Percentiles rank a stretch among this genome's conserved stretches.
Conservation (phyloP, 1,139 yeast genomes). For the Sugiyamaella xylanicola region DNA sequence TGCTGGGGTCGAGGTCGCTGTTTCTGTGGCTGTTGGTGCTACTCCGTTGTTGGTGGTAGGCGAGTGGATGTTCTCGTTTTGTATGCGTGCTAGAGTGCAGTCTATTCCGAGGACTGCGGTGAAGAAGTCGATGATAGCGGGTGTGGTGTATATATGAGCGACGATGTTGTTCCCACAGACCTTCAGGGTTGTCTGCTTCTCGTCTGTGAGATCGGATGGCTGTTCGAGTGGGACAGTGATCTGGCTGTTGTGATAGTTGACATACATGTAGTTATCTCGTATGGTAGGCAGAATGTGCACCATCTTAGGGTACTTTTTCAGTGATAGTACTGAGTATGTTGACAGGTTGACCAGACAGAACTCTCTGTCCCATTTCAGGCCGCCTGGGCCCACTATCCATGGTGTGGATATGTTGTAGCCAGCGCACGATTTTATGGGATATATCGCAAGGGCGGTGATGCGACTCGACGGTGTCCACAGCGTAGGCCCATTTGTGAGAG, state of each 20-base stretch:
- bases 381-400: slow-evolving; percentile 40
- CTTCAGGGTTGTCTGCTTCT: slow-evolving; percentile 1
- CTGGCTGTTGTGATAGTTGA: slow-evolving; percentile 2
- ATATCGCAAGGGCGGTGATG: slow-evolving; percentile 34
- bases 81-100: slow-evolving; percentile 42
- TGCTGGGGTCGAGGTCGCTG: neutral
- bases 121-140: slow-evolving; percentile 34
- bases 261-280: slow-evolving; percentile 19
- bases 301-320: slow-evolving; percentile 44
- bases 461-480: neutral
- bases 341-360: slow-evolving; percentile 43
- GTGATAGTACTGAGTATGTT: slow-evolving; percentile 36
- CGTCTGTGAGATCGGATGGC: neutral
- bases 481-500: neutral
- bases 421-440: slow-evolving; percentile 49
- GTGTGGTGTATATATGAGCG: slow-evolving; percentile 4
- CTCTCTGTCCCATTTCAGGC: slow-evolving; percentile 46
- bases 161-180: slow-evolving; percentile 17
- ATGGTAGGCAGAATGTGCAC: slow-evolving; percentile 40
- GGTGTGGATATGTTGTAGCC: slow-evolving; percentile 38
- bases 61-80: slow-evolving; percentile 15
- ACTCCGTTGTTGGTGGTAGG: no score
- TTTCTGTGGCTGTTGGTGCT: slow-evolving; percentile 9
- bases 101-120: slow-evolving; percentile 36
- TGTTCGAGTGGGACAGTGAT: slow-evolving; percentile 10